phyloP scores from a whole-genome alignment of 495 filamentous ascomycete species.

The Podospora pseudocomata region DNA sequence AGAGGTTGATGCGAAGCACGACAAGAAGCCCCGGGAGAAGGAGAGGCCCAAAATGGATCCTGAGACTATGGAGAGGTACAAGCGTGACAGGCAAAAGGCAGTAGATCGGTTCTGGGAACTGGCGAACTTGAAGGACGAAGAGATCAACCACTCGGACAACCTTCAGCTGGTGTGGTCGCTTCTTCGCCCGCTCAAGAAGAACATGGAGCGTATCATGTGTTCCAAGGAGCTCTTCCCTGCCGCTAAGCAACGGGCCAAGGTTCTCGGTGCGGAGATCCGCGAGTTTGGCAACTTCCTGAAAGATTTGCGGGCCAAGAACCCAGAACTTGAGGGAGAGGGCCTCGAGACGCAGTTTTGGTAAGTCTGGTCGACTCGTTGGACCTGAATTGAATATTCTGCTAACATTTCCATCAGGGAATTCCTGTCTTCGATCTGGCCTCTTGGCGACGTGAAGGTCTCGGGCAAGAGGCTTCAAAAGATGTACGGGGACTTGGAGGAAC shows the following conservation, averaged over 20 bases:
- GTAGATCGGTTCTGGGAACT: slow-evolving; percentile 36
- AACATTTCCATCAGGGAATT: slow-evolving; percentile 32
- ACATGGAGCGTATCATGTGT: slow-evolving; percentile 43
- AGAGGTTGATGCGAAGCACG: slow-evolving; percentile 32
- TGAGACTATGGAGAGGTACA: slow-evolving; percentile 34
- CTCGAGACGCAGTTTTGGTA: slow-evolving; percentile 48
- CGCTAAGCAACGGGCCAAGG: slow-evolving; percentile 44
- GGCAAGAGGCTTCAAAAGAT: slow-evolving; percentile 44
- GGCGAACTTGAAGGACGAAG: slow-evolving; percentile 29
- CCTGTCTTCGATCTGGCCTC: slow-evolving; percentile 40
- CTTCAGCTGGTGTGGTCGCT: slow-evolving; percentile 41
- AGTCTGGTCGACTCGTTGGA: slow-evolving; percentile 13
- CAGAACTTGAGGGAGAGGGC: slow-evolving; percentile 33
- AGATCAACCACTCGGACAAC: slow-evolving; percentile 34
- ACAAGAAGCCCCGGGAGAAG: slow-evolving; percentile 32
- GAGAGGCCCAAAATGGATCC: slow-evolving; percentile 35
- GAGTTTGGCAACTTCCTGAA: slow-evolving; percentile 45
- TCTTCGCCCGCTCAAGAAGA: slow-evolving; percentile 42
- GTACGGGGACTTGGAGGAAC: slow-evolving; percentile 41
- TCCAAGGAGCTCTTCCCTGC: slow-evolving; percentile 41
- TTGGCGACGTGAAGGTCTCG: slow-evolving; percentile 36
- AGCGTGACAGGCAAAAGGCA: slow-evolving; percentile 32
- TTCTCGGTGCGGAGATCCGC: slow-evolving; percentile 44
- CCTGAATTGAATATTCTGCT: slow-evolving; percentile 7
- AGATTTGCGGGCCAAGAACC: slow-evolving; percentile 34